Percentiles rank a stretch among this genome's conserved stretches.
Conservation (phyloP, 73 alveolate genomes). For the Blepharisma stoltei region DNA sequence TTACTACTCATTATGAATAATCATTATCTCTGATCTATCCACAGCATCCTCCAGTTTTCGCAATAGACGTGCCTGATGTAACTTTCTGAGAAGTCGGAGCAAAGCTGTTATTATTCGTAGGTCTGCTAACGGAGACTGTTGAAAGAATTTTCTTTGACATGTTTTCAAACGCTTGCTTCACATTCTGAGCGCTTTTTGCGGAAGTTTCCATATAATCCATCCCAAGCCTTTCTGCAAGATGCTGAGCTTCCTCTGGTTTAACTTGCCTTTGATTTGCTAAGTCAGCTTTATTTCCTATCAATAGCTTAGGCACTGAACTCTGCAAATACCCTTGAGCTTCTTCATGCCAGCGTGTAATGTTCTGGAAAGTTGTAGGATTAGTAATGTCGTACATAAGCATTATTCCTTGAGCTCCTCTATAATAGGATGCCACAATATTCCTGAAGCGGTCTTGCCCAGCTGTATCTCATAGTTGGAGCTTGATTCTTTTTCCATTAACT, state of each 20-base stretch:
- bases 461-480: constrained; percentile 54
- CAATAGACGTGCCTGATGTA: too few relatives aligned
- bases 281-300: constrained; percentile 35
- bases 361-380: constrained; percentile 15
- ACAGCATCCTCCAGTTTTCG: too few relatives aligned
- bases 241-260: constrained; percentile 33
- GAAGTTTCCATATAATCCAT: constrained; percentile 45
- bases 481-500: constrained; percentile 44
- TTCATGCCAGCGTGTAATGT: constrained; percentile 12
- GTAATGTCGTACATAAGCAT: constrained; percentile 41
- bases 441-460: constrained; percentile 49
- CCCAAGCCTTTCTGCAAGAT: constrained; percentile 34
- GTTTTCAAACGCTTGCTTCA: constrained; percentile 45
- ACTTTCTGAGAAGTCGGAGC: too few relatives aligned
- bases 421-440: constrained; percentile 32
- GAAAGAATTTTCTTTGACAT: constrained; percentile 33
- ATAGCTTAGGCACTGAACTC: constrained; percentile 20
- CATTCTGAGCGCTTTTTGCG: constrained; percentile 43
- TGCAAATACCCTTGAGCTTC: constrained; percentile 15
- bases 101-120: too few relatives aligned
- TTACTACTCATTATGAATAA: too few relatives aligned
- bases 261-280: constrained; percentile 15
- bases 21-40: too few relatives aligned
- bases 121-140: too few relatives aligned
- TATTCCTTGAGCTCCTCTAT: constrained; percentile 41